Evolutionary conservation across 371 early-diverging fungal genomes (phyloP).

Genomic region (Conidiobolus incongruus): DNA sequence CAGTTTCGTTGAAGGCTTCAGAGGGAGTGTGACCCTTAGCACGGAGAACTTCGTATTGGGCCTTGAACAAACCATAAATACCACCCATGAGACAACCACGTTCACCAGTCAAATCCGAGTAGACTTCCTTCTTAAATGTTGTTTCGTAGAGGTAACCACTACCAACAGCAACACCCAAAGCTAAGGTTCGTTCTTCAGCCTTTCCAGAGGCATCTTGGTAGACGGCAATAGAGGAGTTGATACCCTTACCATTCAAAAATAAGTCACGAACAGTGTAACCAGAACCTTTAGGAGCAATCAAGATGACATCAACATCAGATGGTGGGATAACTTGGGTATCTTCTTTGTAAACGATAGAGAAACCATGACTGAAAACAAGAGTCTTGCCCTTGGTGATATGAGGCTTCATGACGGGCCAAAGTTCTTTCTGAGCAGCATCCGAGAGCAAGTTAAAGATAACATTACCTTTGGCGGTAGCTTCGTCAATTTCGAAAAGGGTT

Average conservation of each 20-base stretch:
- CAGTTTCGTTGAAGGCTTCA: slow-evolving; percentile 97
- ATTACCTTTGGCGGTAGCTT: slow-evolving; percentile 75
- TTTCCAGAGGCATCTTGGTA: slow-evolving; percentile 82
- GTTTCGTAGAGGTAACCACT: slow-evolving; percentile 95
- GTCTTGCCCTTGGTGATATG: slow-evolving; percentile 91
- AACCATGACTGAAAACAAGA: slow-evolving; percentile 94
- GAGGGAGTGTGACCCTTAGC: slow-evolving; percentile 89
- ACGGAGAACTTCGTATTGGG: slow-evolving; percentile 91
- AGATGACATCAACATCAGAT: slow-evolving; percentile 80
- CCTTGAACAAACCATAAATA: slow-evolving; percentile 89
- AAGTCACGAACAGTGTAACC: slow-evolving; percentile 89
- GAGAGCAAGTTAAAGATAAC: slow-evolving; percentile 90
- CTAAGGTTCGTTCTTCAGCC: slow-evolving; percentile 81
- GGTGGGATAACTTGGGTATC: slow-evolving; percentile 83
- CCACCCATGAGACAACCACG: slow-evolving; percentile 97
- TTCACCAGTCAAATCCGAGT: slow-evolving; percentile 92
- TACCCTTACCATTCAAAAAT: slow-evolving; percentile 91
- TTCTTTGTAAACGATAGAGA: slow-evolving; percentile 81
- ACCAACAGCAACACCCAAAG: slow-evolving; percentile 86
- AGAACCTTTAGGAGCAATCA: slow-evolving; percentile 92
- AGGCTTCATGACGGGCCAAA: slow-evolving; percentile 77
- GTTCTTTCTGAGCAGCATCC: slow-evolving; percentile 85
- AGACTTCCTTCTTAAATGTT: slow-evolving; percentile 88
- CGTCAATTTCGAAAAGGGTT: slow-evolving; percentile 81
- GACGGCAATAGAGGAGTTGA: slow-evolving; percentile 93